phyloP scores from a whole-genome alignment of 306 rosid genomes.

The Notholithocarpus densiflorus region DNA sequence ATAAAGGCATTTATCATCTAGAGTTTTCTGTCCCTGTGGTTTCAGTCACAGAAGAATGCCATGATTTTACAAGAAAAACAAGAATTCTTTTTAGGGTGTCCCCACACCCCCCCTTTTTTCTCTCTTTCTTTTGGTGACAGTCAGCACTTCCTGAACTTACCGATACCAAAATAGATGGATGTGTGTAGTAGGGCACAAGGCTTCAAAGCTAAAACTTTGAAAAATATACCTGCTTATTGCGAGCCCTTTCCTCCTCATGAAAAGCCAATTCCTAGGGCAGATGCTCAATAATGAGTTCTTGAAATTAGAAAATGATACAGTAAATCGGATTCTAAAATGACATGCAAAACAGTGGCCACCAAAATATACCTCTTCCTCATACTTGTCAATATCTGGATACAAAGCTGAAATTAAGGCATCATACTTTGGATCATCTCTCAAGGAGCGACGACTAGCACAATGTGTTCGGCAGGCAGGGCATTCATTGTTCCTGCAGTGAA shows the following conservation, averaged over 20 bases:
- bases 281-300: conserved; percentile 8
- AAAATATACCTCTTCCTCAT: conserved; percentile 60
- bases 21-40: neutral
- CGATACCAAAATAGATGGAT: neutral
- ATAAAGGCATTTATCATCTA: neutral
- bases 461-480: conserved; percentile 92
- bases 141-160: neutral
- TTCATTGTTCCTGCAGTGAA: conserved; percentile 66
- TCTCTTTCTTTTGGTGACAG: neutral
- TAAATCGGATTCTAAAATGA: neutral
- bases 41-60: neutral
- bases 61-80: neutral
- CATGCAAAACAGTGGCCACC: neutral
- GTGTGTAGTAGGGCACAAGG: neutral
- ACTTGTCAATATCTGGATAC: conserved; percentile 77
- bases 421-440: conserved; percentile 81
- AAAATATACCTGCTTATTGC: conserved; percentile 58
- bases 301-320: neutral
- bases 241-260: conserved; percentile 62
- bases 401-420: conserved; percentile 67
- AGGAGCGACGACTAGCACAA: conserved; percentile 82
- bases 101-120: neutral
- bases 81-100: neutral
- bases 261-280: conserved; percentile 52
- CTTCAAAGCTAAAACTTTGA: neutral